Base-by-base conservation (phyloP, 345 rosid species). In the Bretschneidera sinensis region DNA sequence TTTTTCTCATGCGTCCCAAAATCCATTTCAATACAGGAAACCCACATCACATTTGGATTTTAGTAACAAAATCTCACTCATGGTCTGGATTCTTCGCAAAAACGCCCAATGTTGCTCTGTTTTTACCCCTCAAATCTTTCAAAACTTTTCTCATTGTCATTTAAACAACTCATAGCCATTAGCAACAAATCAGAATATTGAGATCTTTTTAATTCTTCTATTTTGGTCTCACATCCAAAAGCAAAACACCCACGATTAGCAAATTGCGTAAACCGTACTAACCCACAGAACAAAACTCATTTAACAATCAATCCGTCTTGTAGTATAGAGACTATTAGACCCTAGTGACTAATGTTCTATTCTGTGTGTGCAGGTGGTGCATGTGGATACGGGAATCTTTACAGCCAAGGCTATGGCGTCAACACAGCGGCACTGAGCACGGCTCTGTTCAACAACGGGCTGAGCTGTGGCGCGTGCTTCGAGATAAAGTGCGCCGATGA, bases 341-440 rank as follows among this genome's bases (percentile, higher is more conserved):
- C 16, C 15, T 39, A n/a, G n/a, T n/a, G n/a, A n/a, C n/a, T 39
- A 7, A 14, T 7, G 15, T 5, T 17, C 5, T 39, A 15, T 3
- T 17, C 19, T 69, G 54, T 54, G 28, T 18, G 9, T 51, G 43
- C 64, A 94, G 99, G 96, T 0, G 99, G 99, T 23, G 99, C 99
- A 14, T 94, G 99, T 69, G 99, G 99, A 20, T 94, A 86, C 43
- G 99, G 99, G 21, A 90, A 94, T 61, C 72, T 94, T 51, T 94
- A 94, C 79, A 86, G 97, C 80, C 95, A 88, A 61, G 96, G 99
- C 13, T 94, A 94, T 64, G 96, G 97, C 9, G 89, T 88, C 54
- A 86, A 90, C 84, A 94, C 99, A 17, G 97, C 97, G 49, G 99
- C 99, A 5, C 60, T 94, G 15, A 90, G 97, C 80, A 94, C 99